These are phyloP conservation scores for Solanum aculeatissimum DNA, from an alignment of 305 asterid species.

Conservation along the genomic window DNA sequence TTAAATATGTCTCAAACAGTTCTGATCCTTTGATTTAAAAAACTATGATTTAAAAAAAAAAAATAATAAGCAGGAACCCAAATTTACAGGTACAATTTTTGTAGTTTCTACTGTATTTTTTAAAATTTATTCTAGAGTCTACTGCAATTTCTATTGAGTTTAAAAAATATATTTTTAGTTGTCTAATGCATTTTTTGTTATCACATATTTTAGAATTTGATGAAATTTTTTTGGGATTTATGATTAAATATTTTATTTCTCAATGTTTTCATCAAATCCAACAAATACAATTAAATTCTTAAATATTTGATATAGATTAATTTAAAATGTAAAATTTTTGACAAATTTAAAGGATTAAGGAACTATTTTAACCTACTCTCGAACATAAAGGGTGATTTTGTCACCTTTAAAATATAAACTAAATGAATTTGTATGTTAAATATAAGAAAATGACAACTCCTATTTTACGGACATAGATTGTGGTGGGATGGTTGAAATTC, in stretches of 20 bases:
- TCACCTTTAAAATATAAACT: not conserved
- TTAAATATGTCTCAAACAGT: no score
- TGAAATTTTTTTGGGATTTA: not conserved
- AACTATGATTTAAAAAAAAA: no score
- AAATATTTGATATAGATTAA: not conserved
- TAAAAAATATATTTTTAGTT: not conserved
- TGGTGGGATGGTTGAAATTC: not conserved
- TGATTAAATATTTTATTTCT: not conserved
- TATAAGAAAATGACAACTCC: not conserved
- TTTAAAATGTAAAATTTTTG: not conserved
- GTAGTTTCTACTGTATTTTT: no score
- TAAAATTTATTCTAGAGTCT: not conserved
- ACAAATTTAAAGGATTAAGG: not conserved
- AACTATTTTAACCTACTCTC: not conserved
- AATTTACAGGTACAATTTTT: not conserved
- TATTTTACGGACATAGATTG: rapidly evolving
- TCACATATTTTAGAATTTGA: not conserved
- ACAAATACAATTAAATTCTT: not conserved
- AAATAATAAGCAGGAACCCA: no score
- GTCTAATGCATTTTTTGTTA: not conserved
- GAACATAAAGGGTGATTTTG: not conserved
- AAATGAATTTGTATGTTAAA: not conserved
- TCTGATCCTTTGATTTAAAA: no score
- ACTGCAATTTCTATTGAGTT: not conserved
- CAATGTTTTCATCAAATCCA: not conserved